A percentile compares a stretch with the other conserved stretches of the same genome.
Conservation (phyloP, 768 basidiomycete species). For the Pleurotus giganteus region DNA sequence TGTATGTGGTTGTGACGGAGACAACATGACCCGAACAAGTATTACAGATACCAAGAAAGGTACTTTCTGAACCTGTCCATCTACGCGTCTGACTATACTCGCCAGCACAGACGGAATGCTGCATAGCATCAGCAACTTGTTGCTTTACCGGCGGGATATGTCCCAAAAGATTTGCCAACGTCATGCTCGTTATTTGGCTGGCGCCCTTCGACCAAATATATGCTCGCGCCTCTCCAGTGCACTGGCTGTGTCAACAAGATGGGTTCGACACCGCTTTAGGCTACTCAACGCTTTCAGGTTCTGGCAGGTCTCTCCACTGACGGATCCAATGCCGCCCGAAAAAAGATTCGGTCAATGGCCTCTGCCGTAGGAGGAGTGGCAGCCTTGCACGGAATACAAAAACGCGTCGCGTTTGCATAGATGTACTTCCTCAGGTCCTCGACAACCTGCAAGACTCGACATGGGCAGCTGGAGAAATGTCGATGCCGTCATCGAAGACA, state of each 20-base stretch:
- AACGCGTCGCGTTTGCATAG: conserved; percentile 9
- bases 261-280: conserved; percentile 1
- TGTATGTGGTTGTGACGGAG: conserved; percentile 6
- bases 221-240: conserved; percentile 3
- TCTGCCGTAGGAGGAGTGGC: conserved; percentile 7
- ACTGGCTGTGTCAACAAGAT: background rate
- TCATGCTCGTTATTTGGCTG: background rate
- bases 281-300: conserved; percentile 1
- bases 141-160: conserved; percentile 6
- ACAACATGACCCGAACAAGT: conserved; percentile 7
- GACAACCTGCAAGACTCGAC: conserved; percentile 20
- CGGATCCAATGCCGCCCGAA: conserved; percentile 12
- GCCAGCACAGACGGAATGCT: background rate
- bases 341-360: conserved; percentile 8
- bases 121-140: conserved; percentile 6
- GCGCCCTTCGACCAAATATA: background rate
- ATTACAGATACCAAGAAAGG: conserved; percentile 10
- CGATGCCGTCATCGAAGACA: conserved; percentile 61
- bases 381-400: conserved; percentile 16
- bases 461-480: conserved; percentile 64
- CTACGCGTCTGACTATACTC: background rate
- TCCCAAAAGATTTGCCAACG: background rate
- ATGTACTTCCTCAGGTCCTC: conserved; percentile 13
- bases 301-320: conserved; percentile 4
- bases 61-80: conserved; percentile 6